These are phyloP conservation scores for Chaetomium olivaceum DNA, from an alignment of 2,329 filamentous ascomycete species.

Conservation along the genomic window DNA sequence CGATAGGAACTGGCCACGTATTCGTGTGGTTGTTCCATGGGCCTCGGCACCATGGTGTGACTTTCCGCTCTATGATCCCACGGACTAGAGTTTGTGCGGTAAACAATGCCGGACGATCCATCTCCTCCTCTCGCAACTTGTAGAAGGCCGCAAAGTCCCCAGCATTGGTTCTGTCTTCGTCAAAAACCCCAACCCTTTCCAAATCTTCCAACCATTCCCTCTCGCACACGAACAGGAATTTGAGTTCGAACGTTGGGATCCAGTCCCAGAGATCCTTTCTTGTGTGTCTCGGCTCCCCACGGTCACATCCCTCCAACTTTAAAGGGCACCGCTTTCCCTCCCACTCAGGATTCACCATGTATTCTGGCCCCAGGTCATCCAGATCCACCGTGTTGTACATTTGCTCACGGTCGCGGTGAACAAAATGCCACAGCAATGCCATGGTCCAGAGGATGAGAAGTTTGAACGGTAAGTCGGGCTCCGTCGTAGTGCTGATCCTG, in stretches of 20 bases:
- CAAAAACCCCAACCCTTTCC: neutral
- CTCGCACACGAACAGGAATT: neutral
- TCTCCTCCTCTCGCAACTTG: neutral
- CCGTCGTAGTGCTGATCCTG: neutral
- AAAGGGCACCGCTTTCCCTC: no score
- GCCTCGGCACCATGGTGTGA: no score
- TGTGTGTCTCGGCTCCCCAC: neutral
- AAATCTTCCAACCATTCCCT: neutral
- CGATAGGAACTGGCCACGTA: no score
- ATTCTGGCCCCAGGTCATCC: neutral
- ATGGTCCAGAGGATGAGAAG: neutral
- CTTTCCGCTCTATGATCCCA: neutral
- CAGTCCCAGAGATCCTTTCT: neutral
- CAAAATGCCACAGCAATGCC: neutral
- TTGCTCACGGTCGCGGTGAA: neutral
- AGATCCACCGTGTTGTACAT: neutral
- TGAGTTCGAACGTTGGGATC: neutral
- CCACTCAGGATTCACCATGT: neutral
- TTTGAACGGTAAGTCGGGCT: neutral
- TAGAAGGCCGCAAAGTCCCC: neutral
- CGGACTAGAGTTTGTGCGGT: neutral
- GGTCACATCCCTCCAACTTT: no score
- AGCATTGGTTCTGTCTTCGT: neutral
- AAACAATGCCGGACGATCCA: neutral
- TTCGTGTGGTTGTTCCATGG: no score